phyloP scores from a whole-genome alignment of 148 eudicot species.

The Selenicereus undatus region DNA sequence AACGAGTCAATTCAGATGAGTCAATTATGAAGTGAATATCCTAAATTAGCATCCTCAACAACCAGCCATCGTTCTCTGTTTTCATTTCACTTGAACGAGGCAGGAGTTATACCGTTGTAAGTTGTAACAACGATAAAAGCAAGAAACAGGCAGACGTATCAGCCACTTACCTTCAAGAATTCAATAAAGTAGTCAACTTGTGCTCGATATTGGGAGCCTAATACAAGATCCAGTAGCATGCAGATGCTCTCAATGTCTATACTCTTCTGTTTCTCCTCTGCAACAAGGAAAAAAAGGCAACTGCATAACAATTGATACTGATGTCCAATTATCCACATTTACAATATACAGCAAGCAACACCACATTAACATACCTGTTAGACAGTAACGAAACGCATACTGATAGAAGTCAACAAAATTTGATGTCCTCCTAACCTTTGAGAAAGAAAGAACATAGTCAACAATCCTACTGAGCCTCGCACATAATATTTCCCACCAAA shows the following conservation, averaged over 20 bases:
- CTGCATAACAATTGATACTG: not conserved
- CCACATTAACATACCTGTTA: constrained; percentile 59
- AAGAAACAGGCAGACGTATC: not conserved
- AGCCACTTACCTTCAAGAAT: constrained; percentile 55
- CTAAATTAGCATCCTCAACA: not conserved
- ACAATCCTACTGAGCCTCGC: not conserved
- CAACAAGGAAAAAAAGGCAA: constrained; percentile 12
- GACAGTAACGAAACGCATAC: constrained; percentile 78
- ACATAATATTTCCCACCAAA: not conserved
- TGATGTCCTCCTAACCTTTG: constrained; percentile 68
- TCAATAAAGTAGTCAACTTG: constrained; percentile 77
- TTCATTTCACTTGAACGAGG: not conserved
- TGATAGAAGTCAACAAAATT: constrained; percentile 71
- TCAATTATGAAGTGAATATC: not conserved
- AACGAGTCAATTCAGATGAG: not conserved
- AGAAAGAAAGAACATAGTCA: constrained; percentile 18
- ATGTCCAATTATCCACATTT: not conserved
- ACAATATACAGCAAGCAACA: not conserved
- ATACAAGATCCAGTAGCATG: constrained; percentile 77
- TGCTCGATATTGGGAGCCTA: constrained; percentile 63
- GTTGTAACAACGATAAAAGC: not conserved
- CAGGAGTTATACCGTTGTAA: not conserved
- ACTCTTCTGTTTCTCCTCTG: constrained; percentile 96
- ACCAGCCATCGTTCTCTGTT: not conserved
- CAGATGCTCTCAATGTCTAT: constrained; percentile 90